Percentiles rank a stretch among this genome's conserved stretches.
phyloP scores from a whole-genome alignment of 257 asterid species.

The Nicotiana tabacum region DNA sequence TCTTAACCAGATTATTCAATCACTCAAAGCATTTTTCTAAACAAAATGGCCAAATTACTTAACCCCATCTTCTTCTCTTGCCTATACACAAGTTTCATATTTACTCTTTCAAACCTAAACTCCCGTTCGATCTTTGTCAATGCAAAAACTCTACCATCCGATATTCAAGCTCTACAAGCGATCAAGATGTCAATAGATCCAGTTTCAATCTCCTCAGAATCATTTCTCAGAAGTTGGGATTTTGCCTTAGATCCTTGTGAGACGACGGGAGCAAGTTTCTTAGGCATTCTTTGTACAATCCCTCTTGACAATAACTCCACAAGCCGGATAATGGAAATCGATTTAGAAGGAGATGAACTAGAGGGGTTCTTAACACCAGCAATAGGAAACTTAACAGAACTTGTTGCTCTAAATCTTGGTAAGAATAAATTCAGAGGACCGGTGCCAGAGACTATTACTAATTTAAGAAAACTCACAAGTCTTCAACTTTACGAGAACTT shows the following conservation, averaged over 20 bases:
- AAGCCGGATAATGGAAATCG: conserved; percentile 27
- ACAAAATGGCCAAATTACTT: conserved; percentile 7
- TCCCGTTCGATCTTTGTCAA: neutral
- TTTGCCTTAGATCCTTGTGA: conserved; percentile 47
- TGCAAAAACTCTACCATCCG: conserved; percentile 32
- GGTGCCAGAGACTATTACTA: conserved; percentile 25
- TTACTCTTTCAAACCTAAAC: neutral
- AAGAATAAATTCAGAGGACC: conserved; percentile 44
- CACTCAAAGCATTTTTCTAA: neutral
- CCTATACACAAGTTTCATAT: neutral
- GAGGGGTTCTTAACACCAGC: conserved; percentile 44
- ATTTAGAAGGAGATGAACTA: conserved; percentile 45
- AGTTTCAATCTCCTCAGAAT: conserved; percentile 28
- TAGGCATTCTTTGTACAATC: conserved; percentile 28
- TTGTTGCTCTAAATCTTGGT: conserved; percentile 27
- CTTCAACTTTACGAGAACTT: conserved; percentile 32
- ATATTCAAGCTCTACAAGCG: conserved; percentile 27
- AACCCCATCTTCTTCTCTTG: neutral
- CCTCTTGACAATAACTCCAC: conserved; percentile 27
- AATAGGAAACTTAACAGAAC: conserved; percentile 38
- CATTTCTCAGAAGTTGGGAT: conserved; percentile 43
- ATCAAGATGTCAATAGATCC: conserved; percentile 41
- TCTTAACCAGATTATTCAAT: neutral
- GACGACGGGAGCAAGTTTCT: conserved; percentile 30
- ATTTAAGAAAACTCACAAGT: conserved; percentile 25